Conservation (phyloP, 169 alveolate genomes). For the Besnoitia besnoiti region DNA sequence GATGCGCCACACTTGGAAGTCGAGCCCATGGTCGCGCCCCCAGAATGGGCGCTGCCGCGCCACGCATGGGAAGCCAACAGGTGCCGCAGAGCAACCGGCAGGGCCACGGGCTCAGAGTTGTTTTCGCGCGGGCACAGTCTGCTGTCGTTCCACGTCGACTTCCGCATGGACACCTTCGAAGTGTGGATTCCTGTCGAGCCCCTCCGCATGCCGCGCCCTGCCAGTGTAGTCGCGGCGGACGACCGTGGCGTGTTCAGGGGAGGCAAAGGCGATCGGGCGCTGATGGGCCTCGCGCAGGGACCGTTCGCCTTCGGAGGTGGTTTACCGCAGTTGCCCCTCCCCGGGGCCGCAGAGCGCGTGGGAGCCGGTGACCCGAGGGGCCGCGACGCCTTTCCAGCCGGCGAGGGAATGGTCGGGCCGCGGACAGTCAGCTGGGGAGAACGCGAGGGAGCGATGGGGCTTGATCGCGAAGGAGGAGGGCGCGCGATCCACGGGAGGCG, state of each 20-base stretch:
- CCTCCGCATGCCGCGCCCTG: conserved; percentile 50
- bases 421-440: no score
- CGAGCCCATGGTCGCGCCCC: not conserved
- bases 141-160: conserved; percentile 6
- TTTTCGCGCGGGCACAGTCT: not conserved
- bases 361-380: not conserved
- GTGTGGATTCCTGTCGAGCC: conserved; percentile 67
- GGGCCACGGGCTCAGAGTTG: not conserved
- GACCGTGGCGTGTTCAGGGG: not conserved
- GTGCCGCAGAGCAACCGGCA: not conserved
- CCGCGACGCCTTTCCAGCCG: not conserved
- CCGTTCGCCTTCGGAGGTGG: not conserved
- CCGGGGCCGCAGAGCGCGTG: not conserved
- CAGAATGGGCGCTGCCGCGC: conserved; percentile 18
- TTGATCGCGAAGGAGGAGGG: no score
- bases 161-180: conserved; percentile 17
- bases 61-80: not conserved
- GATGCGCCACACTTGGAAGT: not conserved
- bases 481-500: no score
- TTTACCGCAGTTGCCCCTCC: not conserved
- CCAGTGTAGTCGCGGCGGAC: not conserved
- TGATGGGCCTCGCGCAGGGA: not conserved
- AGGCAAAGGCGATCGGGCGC: not conserved
- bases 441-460: no score
- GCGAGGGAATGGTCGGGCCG: no score